These are phyloP conservation scores for Hydnum rufescens DNA, from an alignment of 768 basidiomycete species.

Conservation along the genomic window DNA sequence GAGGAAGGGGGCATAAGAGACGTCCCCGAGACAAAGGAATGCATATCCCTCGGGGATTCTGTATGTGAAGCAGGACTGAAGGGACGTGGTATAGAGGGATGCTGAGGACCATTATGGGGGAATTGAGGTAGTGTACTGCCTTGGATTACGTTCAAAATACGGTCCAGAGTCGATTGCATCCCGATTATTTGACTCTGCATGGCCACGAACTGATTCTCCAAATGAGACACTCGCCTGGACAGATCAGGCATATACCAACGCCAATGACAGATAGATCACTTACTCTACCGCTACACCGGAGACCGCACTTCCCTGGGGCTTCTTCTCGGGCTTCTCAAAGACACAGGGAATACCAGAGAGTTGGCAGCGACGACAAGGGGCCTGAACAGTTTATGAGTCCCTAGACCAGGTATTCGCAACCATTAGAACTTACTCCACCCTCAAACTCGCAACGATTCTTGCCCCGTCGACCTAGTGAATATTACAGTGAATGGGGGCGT, in stretches of 20 bases:
- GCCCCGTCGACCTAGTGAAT: slow-evolving; percentile 41
- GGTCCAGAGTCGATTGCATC: slow-evolving; percentile 75
- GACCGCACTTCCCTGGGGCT: slow-evolving; percentile 33
- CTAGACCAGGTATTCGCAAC: slow-evolving; percentile 16
- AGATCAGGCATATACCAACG: neutral
- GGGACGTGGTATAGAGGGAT: too few species aligned
- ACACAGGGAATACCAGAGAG: slow-evolving; percentile 60
- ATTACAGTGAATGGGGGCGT: neutral
- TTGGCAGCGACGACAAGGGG: slow-evolving; percentile 80
- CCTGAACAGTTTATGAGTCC: slow-evolving; percentile 22
- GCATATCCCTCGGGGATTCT: too few species aligned
- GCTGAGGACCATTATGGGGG: neutral
- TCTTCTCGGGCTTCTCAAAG: slow-evolving; percentile 86
- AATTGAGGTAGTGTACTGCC: slow-evolving; percentile 15
- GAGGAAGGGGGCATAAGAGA: slow-evolving; percentile 8
- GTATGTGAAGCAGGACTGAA: too few species aligned
- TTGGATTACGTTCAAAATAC: slow-evolving; percentile 54
- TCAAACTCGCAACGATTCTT: slow-evolving; percentile 68
- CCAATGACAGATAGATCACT: slow-evolving; percentile 7
- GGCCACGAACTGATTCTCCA: slow-evolving; percentile 74
- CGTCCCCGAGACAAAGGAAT: too few species aligned
- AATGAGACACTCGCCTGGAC: slow-evolving; percentile 52
- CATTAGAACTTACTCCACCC: slow-evolving; percentile 40
- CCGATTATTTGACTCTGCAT: slow-evolving; percentile 92
- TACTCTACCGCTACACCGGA: slow-evolving; percentile 42